A percentile compares a stretch with the other conserved stretches of the same genome.
Conservation (phyloP, 371 early-diverging fungal genomes). For the Lichtheimia hyalospora region DNA sequence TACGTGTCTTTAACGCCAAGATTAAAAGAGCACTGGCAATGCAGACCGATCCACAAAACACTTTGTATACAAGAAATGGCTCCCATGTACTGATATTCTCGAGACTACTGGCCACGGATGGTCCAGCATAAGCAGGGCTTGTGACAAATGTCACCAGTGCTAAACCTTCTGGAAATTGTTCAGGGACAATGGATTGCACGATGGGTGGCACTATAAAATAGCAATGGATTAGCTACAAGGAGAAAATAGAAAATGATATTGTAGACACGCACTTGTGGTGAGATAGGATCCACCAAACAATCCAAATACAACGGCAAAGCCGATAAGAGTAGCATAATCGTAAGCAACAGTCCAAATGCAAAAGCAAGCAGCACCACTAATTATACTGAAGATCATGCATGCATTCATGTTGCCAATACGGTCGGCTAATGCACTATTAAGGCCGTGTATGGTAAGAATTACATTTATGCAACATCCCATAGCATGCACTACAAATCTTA, state of each 20-base stretch:
- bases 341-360: conserved; percentile 53
- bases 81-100: conserved; percentile 17
- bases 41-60: conserved; percentile 32
- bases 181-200: conserved; percentile 23
- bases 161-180: conserved; percentile 25
- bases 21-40: conserved; percentile 22
- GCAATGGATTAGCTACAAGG: conserved; percentile 19
- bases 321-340: conserved; percentile 31
- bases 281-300: conserved; percentile 40
- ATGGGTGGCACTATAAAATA: conserved; percentile 28
- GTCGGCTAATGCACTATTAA: conserved; percentile 39
- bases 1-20: conserved; percentile 22
- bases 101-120: conserved; percentile 35
- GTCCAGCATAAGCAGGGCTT: conserved; percentile 14
- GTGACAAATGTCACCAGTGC: conserved; percentile 4
- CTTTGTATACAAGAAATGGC: conserved; percentile 31
- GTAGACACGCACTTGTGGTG: conserved; percentile 12
- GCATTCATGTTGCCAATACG: conserved; percentile 45
- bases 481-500: neutral
- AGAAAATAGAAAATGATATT: neutral
- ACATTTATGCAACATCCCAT: neutral
- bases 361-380: conserved; percentile 30
- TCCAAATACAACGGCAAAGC: conserved; percentile 38
- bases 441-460: conserved; percentile 3
- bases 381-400: conserved; percentile 27